Base-by-base conservation (phyloP, 441 rosid genomes). In the Melastoma candidum region DNA sequence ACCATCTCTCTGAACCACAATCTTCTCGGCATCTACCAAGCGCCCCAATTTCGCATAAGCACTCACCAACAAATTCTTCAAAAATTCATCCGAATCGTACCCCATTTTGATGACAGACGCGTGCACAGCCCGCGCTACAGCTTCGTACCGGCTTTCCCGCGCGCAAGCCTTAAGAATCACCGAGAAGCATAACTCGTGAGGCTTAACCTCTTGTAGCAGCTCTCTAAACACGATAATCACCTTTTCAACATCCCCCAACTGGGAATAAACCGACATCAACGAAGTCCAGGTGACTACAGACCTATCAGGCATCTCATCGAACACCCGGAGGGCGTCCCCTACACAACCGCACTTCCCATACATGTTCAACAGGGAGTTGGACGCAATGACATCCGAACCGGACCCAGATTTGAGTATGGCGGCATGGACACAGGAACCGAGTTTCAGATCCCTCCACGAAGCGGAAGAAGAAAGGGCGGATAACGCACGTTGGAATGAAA, bases 361-460 rank as follows among this genome's bases (percentile, higher is more conserved):
- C 57, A 46, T 44, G 25, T 52, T 60, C 58, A 52, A 24, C n/a
- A 52, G 64, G 1, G 52, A 14, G 44, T 60, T 60, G 58, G 57
- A 51, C 6, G 47, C 47, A 8, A 60, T 52, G 17, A 27, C 51
- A 17, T 52, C 64, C 11, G 50, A 47, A 22, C 39, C 50, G 57
- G 46, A 59, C 46, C 64, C 49, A 12, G 69, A 66, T 48, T 74
- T 74, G 3, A 60, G 0, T 1, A 69, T 12, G 1, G 44, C 46
- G 12, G 53, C 71, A 22, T 63, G 75, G 26, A 65, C 44, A 57
- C 56, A 57, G 48, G 60, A 54, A 12, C 69, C 73, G 17, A 55
- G 48, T n/a, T 57, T 26, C 12, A 63, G 22, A 57, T 63, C 67
- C 29, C 47, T 44, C 11, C 50, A 48, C 4, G 25, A 10, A 14